Percentiles rank a stretch among this genome's conserved stretches.
These are phyloP conservation scores for Coniella vitis DNA, from an alignment of 2,329 filamentous ascomycete species.

Conservation along the genomic window DNA sequence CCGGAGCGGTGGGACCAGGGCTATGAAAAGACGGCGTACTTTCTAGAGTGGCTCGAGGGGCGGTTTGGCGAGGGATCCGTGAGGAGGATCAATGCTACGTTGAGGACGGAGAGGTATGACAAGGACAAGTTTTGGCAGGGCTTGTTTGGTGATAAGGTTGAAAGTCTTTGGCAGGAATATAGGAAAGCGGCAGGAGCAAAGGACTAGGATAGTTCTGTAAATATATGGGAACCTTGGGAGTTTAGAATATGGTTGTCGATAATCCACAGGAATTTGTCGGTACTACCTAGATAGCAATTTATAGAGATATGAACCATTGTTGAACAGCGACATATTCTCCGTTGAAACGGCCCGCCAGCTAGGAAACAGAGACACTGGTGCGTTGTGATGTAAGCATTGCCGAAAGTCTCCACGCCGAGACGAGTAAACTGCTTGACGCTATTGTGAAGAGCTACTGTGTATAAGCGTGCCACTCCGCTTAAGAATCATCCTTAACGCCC, in stretches of 20 bases:
- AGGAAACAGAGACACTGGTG: too few species aligned
- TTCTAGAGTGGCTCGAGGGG: constrained; percentile 76
- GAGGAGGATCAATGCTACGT: constrained; percentile 57
- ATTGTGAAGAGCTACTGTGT: too few species aligned
- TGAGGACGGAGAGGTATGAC: constrained; percentile 58
- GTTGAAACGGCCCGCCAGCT: too few species aligned
- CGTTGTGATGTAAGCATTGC: too few species aligned
- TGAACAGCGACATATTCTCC: too few species aligned
- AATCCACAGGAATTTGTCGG: too few species aligned
- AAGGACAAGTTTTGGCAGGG: constrained; percentile 60
- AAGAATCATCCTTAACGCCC: too few species aligned
- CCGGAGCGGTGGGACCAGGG: constrained; percentile 72
- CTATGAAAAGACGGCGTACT: constrained; percentile 88
- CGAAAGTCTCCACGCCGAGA: too few species aligned
- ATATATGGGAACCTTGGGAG: not conserved
- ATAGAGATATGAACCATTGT: too few species aligned
- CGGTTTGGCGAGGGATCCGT: constrained; percentile 55
- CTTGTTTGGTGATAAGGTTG: constrained; percentile 59
- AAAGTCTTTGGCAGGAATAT: constrained; percentile 72
- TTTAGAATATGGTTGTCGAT: not conserved
- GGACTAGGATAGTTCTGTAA: constrained; percentile 5
- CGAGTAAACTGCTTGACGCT: too few species aligned
- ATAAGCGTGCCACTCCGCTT: too few species aligned
- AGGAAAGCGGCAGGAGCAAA: constrained; percentile 25
- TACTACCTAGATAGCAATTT: too few species aligned